Evolutionary conservation across 116 monocot genomes (phyloP).

Genomic region (Zostera marina): DNA sequence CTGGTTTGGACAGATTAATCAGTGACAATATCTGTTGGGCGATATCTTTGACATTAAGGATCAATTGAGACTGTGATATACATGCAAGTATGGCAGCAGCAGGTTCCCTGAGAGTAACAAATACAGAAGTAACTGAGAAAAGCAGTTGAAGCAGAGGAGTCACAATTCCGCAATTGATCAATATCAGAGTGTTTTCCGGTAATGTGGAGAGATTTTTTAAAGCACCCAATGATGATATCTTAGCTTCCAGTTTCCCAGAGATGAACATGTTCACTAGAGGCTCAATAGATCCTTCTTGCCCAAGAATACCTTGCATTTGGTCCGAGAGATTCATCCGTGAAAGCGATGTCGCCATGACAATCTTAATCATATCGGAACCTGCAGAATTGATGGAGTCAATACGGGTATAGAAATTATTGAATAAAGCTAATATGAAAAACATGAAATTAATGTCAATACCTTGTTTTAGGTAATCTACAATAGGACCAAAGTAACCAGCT

Average conservation of each 20-base stretch:
- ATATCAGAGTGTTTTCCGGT: constrained; percentile 21
- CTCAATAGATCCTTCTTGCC: constrained; percentile 49
- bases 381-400: neutral
- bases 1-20: constrained; percentile 43
- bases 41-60: constrained; percentile 36
- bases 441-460: constrained; percentile 20
- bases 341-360: constrained; percentile 69
- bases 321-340: constrained; percentile 63
- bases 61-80: constrained; percentile 37
- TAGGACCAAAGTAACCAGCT: constrained; percentile 53
- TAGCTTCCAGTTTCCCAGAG: constrained; percentile 64
- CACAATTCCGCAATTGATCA: constrained; percentile 46
- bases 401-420: neutral
- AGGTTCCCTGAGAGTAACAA: constrained; percentile 64
- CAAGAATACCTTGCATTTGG: constrained; percentile 42
- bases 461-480: constrained; percentile 55
- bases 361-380: constrained; percentile 91
- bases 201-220: constrained; percentile 42
- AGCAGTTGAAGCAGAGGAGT: constrained; percentile 52
- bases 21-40: constrained; percentile 60
- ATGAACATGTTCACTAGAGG: constrained; percentile 56
- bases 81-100: constrained; percentile 56
- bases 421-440: neutral
- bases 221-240: constrained; percentile 48
- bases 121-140: constrained; percentile 77